A percentile compares a stretch with the other conserved stretches of the same genome.
These are phyloP conservation scores for Stemphylium lycopersici DNA, from an alignment of 2,329 filamentous ascomycete species.

Conservation along the genomic window DNA sequence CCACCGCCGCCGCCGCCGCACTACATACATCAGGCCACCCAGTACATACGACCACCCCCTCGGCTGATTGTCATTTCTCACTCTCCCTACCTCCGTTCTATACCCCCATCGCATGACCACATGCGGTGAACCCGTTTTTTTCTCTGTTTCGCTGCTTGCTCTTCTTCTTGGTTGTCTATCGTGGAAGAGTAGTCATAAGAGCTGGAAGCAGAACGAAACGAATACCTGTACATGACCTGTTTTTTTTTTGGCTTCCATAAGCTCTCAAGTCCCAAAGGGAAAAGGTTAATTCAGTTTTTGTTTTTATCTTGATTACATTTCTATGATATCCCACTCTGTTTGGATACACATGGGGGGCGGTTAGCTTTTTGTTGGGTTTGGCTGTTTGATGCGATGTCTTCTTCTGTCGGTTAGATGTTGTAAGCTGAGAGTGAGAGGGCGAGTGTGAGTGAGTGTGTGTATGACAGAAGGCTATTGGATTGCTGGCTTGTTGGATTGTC, in stretches of 20 bases:
- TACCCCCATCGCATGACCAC: conserved; percentile 25
- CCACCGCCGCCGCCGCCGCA: neutral
- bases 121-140: conserved; percentile 13
- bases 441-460: neutral
- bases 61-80: conserved; percentile 18
- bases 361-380: neutral
- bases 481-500: conserved; percentile 1
- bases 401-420: neutral
- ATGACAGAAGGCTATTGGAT: neutral
- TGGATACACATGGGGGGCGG: conserved; percentile 2
- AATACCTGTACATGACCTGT: conserved; percentile 22
- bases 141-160: conserved; percentile 5
- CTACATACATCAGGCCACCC: conserved; percentile 10
- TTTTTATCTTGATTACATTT: conserved; percentile 21
- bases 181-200: neutral
- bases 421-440: neutral
- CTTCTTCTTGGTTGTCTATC: conserved; percentile 5
- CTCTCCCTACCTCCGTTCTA: conserved; percentile 23
- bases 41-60: conserved; percentile 14
- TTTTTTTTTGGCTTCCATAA: conserved; percentile 1
- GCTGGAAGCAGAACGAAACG: conserved; percentile 4
- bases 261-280: conserved; percentile 1
- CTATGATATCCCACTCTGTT: conserved; percentile 20
- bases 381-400: neutral
- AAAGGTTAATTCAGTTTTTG: conserved; percentile 8